phyloP scores from a whole-genome alignment of 805 yeast species.

The Debaryomyces maramus region DNA sequence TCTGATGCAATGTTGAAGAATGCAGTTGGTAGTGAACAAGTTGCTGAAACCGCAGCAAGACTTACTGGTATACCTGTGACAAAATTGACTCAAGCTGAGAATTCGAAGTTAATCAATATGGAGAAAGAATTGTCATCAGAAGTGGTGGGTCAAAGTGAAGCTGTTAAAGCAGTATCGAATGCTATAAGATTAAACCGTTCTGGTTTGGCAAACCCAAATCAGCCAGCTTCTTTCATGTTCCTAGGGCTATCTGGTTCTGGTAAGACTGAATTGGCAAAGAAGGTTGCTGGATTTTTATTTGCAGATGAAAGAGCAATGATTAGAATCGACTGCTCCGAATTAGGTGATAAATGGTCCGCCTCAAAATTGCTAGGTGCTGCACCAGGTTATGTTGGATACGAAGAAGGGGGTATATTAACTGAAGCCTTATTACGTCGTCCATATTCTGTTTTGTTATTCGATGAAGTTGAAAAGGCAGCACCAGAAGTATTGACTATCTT shows the following conservation, averaged over 20 bases:
- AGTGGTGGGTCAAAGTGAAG: constrained; percentile 95
- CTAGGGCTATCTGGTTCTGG: constrained; percentile 97
- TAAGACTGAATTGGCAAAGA: constrained; percentile 97
- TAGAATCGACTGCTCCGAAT: constrained; percentile 95
- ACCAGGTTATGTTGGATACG: constrained; percentile 93
- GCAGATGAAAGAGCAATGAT: constrained; percentile 96
- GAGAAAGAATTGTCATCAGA: constrained; percentile 76
- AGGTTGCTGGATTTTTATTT: constrained; percentile 92
- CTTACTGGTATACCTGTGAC: constrained; percentile 96
- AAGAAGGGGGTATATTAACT: constrained; percentile 95
- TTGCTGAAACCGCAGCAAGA: constrained; percentile 96
- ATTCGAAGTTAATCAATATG: constrained; percentile 90
- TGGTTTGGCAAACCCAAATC: constrained; percentile 93
- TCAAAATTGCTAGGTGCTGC: constrained; percentile 96
- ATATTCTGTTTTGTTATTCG: constrained; percentile 93
- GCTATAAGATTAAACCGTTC: constrained; percentile 92
- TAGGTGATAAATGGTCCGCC: constrained; percentile 92
- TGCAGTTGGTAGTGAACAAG: constrained; percentile 88
- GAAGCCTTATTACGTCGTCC: constrained; percentile 90
- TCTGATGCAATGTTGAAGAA: constrained; percentile 73
- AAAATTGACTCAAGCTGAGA: constrained; percentile 93
- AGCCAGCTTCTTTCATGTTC: constrained; percentile 94
- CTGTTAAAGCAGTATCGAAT: constrained; percentile 93
- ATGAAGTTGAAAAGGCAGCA: constrained; percentile 98
- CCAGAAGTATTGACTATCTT: constrained; percentile 94